These are phyloP conservation scores for Pythium oligandrum DNA, from an alignment of 352 stramenopile genomes.

Conservation along the genomic window DNA sequence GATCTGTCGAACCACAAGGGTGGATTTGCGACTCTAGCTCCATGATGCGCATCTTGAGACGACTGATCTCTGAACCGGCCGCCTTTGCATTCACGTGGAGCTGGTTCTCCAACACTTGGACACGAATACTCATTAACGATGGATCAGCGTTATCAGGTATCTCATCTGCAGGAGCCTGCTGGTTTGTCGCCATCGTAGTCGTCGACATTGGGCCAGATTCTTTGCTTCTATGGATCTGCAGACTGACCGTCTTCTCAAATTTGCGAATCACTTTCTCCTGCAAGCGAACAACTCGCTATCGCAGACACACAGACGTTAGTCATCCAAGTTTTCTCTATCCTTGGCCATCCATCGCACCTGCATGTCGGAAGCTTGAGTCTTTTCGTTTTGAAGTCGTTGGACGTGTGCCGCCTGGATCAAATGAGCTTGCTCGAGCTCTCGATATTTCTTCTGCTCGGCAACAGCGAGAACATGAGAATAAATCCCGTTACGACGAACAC, in stretches of 20 bases:
- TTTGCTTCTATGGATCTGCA: not conserved
- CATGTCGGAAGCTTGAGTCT: slow-evolving; percentile 26
- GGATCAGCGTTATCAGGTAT: slow-evolving; percentile 8
- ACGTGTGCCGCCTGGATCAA: slow-evolving; percentile 57
- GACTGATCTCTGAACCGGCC: slow-evolving; percentile 50
- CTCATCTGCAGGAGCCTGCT: not conserved
- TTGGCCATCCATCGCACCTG: slow-evolving; percentile 8
- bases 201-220: too few species aligned
- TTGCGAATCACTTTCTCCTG: slow-evolving; percentile 81
- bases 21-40: slow-evolving; percentile 41
- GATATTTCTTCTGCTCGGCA: slow-evolving; percentile 24
- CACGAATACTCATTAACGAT: slow-evolving; percentile 35
- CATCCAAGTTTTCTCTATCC: too few species aligned
- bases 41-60: slow-evolving; percentile 56
- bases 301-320: not conserved
- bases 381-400: slow-evolving; percentile 66
- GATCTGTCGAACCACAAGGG: too few species aligned
- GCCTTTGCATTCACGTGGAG: slow-evolving; percentile 53
- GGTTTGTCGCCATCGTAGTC: not conserved
- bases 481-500: not conserved
- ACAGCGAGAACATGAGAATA: not conserved
- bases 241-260: slow-evolving; percentile 59
- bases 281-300: slow-evolving; percentile 57
- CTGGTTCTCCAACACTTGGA: slow-evolving; percentile 67
- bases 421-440: slow-evolving; percentile 68